Evolutionary conservation across 1,284 basidiomycete genomes (phyloP), one percentile per base, ranked within the genome.

Genomic region (Entoloma clypeatum): DNA sequence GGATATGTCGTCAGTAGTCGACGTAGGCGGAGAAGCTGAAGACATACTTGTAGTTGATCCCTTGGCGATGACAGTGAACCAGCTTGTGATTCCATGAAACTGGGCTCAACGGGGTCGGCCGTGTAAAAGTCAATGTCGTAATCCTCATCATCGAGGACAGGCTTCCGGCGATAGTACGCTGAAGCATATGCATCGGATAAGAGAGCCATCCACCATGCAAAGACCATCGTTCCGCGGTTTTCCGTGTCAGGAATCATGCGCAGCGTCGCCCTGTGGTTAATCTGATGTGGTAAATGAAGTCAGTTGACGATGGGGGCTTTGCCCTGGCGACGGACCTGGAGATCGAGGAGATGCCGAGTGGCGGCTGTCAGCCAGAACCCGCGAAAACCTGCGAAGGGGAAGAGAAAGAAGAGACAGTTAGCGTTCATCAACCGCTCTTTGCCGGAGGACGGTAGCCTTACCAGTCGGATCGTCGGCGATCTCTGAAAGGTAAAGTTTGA

Each of bases 161-260:
- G 65, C 51, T 70, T 72, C 46, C 68, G 60, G 47, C 72, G 64
- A 56, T 73, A 71, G 50, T 70, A 69, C 34, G 69, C 62, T 44
- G 65, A 65, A 18, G 67, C 67, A 57, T 72, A 75, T 30, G 75
- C 72, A 53, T 71, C 69, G 41, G 56, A 65, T 36, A 67, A 61
- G 60, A 86, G 73, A 44, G 89, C 82, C 73, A 75, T 75, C 73
- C 73, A 75, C 88, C 90, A 94, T 2, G 89, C 81, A 57, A 88
- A 91, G 31, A 87, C 81, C 80, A 89, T 85, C 2, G 81, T 86
- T 16, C 84, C 82, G 40, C 81, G 76, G 34, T 70, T 76, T 52
- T 88, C 86, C 19, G 76, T 69, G 56, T 87, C 83, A 49, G 75
- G 69, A 47, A 86, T 82, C 44, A 69, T 75, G 4, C 74, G 70